Evolutionary conservation across 805 yeast genomes (phyloP), one percentile per base, ranked within the genome.

Genomic region (Cyberlindnera galapagoensis): DNA sequence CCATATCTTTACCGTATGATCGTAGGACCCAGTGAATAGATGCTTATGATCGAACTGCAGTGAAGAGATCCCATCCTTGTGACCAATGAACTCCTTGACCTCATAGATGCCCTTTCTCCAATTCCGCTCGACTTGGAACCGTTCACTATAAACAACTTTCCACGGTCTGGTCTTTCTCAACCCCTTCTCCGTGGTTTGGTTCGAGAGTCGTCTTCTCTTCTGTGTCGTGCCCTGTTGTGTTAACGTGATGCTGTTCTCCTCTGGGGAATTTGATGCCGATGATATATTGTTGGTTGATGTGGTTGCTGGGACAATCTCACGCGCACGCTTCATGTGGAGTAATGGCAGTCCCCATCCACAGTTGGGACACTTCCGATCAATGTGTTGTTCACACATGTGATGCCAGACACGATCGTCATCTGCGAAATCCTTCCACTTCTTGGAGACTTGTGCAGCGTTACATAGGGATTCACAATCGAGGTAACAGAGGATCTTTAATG

Each of bases 331-430:
- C 76, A 87, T 85, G 50, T 87, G 95, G 75, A 92, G 73, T 38
- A 92, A 62, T 3, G 98, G 98, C 43, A 92, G 67, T 5, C 98
- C 98, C 98, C 98, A 92, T 11, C 98, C 98, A 62, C 98, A 92
- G 52, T 85, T 85, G 24, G 96, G 95, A 62, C 98, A 92, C 57
- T 92, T 92, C 39, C 94, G 71, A 60, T 92, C 98, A 34, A 92
- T 92, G 57, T 92, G 98, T 60, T 92, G 98, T 54, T 87, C 95
- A 54, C 98, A 92, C 87, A 92, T 80, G 45, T 90, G 88, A 54
- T 90, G 92, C 98, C 98, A 92, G 3, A 92, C 97, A 30, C 94
- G 63, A 52, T 92, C 97, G 54, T 90, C 97, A 57, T 92, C 96
- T 2, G 98, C 97, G 37, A 92, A 63, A 35, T 64, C 63, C 53